These are phyloP conservation scores for Pseudogymnoascus sp. DNA, from an alignment of 2,329 filamentous ascomycete genomes.

Conservation along the genomic window DNA sequence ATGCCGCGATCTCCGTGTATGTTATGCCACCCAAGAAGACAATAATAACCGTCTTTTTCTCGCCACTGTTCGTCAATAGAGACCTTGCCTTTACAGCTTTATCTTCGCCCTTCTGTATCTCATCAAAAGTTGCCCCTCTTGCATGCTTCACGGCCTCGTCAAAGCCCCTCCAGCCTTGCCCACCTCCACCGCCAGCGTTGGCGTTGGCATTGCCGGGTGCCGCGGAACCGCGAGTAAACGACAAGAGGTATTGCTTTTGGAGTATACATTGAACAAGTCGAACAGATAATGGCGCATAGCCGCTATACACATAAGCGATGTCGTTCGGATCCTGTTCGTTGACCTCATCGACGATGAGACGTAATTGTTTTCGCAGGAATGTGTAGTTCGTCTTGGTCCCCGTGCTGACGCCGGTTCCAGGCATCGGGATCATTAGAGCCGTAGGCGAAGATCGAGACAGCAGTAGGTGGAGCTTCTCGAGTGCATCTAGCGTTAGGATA, in stretches of 20 bases:
- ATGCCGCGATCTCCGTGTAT: conserved; percentile 88
- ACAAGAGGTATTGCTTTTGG: conserved; percentile 77
- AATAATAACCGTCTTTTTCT: conserved; percentile 83
- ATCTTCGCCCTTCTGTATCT: conserved; percentile 85
- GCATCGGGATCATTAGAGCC: conserved; percentile 72
- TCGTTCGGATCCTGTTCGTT: conserved; percentile 92
- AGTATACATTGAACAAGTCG: conserved; percentile 86
- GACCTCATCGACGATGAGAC: conserved; percentile 90
- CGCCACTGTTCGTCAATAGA: conserved; percentile 65
- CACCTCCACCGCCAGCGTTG: conserved; percentile 44
- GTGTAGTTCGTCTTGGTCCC: conserved; percentile 84
- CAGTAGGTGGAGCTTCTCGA: conserved; percentile 86
- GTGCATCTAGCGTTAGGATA: conserved; percentile 74
- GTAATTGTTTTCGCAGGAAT: conserved; percentile 75
- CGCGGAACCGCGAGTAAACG: conserved; percentile 56
- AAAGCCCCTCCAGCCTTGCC: conserved; percentile 85
- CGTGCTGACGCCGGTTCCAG: conserved; percentile 44
- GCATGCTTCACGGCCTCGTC: conserved; percentile 87
- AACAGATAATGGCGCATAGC: conserved; percentile 87
- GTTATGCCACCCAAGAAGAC: conserved; percentile 97
- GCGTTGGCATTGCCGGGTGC: conserved; percentile 39
- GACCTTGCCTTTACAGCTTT: conserved; percentile 83
- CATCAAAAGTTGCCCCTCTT: conserved; percentile 81
- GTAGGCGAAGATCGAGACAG: conserved; percentile 67
- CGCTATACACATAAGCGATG: conserved; percentile 95